These are phyloP conservation scores for Termitomyces sp. DNA, from an alignment of 768 basidiomycete species.

Conservation along the genomic window DNA sequence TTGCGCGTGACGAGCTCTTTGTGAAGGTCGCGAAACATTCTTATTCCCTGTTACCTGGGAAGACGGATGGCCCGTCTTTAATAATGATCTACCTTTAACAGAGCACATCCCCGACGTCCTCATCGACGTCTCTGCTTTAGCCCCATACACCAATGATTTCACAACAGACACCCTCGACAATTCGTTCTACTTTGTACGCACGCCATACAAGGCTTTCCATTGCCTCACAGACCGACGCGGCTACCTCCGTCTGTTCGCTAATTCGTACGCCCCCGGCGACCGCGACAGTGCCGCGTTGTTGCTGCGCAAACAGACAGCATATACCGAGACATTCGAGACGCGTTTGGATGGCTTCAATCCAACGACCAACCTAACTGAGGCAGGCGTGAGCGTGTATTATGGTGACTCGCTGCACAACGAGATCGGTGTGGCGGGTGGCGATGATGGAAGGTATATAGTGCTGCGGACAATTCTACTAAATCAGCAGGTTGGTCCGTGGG, in stretches of 20 bases:
- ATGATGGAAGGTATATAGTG: conserved; percentile 19
- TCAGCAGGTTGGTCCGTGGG: conserved; percentile 29
- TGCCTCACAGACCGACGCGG: conserved; percentile 22
- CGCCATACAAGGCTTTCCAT: conserved; percentile 32
- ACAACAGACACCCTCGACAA: conserved; percentile 19
- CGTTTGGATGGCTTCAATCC: conserved; percentile 24
- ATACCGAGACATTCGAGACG: conserved; percentile 32
- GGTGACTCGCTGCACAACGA: conserved; percentile 32
- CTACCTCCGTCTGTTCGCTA: conserved; percentile 25
- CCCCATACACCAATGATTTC: conserved; percentile 23
- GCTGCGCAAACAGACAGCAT: conserved; percentile 30
- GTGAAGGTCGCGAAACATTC: conserved; percentile 31
- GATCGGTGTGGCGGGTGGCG: conserved; percentile 23
- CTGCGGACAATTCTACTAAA: conserved; percentile 24
- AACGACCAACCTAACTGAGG: conserved; percentile 26
- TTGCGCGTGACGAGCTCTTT: background rate
- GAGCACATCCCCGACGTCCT: conserved; percentile 24
- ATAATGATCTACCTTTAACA: conserved; percentile 23
- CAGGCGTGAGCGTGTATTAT: conserved; percentile 30
- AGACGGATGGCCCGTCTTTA: conserved; percentile 33
- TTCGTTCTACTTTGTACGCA: conserved; percentile 32
- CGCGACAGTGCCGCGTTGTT: conserved; percentile 30
- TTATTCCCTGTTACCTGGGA: conserved; percentile 34
- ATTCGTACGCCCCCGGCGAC: conserved; percentile 32
- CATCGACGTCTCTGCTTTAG: conserved; percentile 20